phyloP scores from a whole-genome alignment of 345 rosid genomes.

The Theobroma cacao region DNA sequence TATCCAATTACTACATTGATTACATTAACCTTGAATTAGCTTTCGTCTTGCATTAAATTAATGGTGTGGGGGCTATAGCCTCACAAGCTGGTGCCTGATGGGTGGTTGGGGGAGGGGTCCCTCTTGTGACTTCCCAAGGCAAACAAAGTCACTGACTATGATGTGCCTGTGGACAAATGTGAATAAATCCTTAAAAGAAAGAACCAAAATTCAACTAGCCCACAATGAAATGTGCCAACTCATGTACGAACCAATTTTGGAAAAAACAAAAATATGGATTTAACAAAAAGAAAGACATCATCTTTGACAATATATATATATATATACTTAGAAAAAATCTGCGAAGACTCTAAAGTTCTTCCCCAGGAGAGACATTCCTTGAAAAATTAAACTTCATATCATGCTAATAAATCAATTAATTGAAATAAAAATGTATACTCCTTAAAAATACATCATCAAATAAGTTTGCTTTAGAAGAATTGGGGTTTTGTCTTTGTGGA shows the following conservation, averaged over 20 bases:
- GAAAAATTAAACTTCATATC: neutral
- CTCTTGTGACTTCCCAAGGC: neutral
- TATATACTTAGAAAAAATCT: neutral
- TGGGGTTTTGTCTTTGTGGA: neutral
- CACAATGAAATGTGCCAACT: neutral
- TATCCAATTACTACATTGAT: neutral
- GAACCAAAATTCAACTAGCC: neutral
- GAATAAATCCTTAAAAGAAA: neutral
- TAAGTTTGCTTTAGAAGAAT: neutral
- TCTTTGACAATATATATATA: neutral
- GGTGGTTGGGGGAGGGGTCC: constrained; percentile 15
- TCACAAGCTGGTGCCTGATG: neutral
- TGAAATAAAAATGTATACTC: no score
- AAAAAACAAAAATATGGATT: neutral
- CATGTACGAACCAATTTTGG: neutral
- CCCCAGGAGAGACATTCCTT: neutral
- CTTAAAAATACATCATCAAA: no score
- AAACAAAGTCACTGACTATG: neutral
- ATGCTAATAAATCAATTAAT: neutral
- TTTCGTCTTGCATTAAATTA: neutral
- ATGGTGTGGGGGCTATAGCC: neutral
- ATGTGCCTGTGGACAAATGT: neutral
- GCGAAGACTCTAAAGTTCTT: neutral
- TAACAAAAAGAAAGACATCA: neutral
- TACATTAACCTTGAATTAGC: neutral